These are phyloP conservation scores for Buddleja alternifolia DNA, from an alignment of 257 asterid species.

Conservation along the genomic window DNA sequence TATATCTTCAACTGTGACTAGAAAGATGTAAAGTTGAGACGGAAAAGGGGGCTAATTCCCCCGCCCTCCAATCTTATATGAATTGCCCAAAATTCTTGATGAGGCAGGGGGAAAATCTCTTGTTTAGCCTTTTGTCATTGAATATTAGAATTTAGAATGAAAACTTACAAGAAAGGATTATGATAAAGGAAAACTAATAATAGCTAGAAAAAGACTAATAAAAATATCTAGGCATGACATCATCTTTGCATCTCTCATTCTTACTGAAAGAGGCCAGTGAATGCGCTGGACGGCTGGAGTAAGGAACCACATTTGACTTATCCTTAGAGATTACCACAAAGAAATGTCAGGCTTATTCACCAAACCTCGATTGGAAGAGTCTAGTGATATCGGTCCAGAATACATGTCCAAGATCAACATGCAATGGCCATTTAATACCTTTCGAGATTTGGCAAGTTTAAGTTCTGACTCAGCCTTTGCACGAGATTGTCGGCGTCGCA, in stretches of 20 bases:
- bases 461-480: constrained; percentile 91
- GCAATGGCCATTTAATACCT: constrained; percentile 46
- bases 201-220: too few relatives aligned
- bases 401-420: too few relatives aligned
- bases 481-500: constrained; percentile 91
- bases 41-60: too few relatives aligned
- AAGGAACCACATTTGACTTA: constrained; percentile 14
- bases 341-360: constrained; percentile 9
- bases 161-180: too few relatives aligned
- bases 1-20: too few relatives aligned
- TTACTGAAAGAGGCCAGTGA: not conserved
- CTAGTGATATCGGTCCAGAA: constrained; percentile 5
- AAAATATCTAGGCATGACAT: not conserved
- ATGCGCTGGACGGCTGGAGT: not conserved
- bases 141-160: too few relatives aligned
- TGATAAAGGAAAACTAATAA: too few relatives aligned
- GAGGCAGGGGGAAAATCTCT: too few relatives aligned
- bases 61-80: too few relatives aligned
- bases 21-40: too few relatives aligned
- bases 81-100: too few relatives aligned
- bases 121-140: too few relatives aligned
- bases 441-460: constrained; percentile 75
- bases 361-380: constrained; percentile 11
- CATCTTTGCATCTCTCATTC: not conserved
- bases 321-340: constrained; percentile 1